phyloP scores from a whole-genome alignment of 192 early-diverging fungal genomes.

The Oehlia diaphana region DNA sequence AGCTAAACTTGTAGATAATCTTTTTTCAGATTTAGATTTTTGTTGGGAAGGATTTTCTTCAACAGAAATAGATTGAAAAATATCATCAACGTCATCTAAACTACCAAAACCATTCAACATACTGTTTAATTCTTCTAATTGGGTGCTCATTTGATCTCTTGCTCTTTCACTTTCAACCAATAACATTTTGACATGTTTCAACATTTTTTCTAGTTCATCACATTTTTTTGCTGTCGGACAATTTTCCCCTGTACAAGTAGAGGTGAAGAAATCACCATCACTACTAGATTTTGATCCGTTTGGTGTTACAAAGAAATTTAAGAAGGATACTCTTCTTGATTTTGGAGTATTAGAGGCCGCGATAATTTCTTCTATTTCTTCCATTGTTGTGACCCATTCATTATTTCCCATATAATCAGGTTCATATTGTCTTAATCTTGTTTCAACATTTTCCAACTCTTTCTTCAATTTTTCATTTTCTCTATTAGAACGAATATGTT shows the following conservation, averaged over 20 bases:
- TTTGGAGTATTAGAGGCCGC: not conserved
- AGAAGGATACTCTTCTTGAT: conserved; percentile 6
- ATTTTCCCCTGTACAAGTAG: conserved; percentile 7
- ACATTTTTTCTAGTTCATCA: conserved; percentile 22
- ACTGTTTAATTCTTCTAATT: conserved; percentile 21
- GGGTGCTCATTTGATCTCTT: conserved; percentile 10
- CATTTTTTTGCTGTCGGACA: conserved; percentile 1
- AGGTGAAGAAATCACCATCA: not conserved
- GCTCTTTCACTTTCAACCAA: conserved; percentile 28
- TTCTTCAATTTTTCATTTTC: conserved; percentile 33
- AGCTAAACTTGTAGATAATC: not conserved
- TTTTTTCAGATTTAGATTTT: not conserved
- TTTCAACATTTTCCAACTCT: conserved; percentile 22
- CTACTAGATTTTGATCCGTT: not conserved
- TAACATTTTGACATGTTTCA: conserved; percentile 19
- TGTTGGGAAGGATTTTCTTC: not conserved
- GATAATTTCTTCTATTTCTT: not conserved
- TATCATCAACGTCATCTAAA: not conserved
- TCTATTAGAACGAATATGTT: conserved; percentile 15
- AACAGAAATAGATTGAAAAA: not conserved
- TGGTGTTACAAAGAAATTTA: conserved; percentile 9
- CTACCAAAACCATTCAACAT: conserved; percentile 28
- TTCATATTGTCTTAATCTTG: not conserved
- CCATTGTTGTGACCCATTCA: not conserved
- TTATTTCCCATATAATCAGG: not conserved